These are phyloP conservation scores for Fragaria iinumae DNA, from an alignment of 306 rosid genomes.

Conservation along the genomic window DNA sequence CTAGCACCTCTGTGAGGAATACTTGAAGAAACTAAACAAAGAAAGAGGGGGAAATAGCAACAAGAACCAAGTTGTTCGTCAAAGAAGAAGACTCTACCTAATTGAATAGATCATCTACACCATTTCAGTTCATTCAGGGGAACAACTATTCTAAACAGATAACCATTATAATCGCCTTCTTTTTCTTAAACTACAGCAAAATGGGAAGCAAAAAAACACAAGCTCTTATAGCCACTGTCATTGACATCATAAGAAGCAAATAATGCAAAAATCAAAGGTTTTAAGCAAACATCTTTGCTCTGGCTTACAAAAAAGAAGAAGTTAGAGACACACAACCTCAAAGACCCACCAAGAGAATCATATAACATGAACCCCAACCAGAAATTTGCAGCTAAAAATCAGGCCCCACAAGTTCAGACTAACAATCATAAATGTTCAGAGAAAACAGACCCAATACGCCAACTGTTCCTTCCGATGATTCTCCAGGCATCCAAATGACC, in stretches of 20 bases:
- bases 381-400: background rate
- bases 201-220: background rate
- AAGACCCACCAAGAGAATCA: constrained; percentile 4
- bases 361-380: background rate
- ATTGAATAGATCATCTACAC: background rate
- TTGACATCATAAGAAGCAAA: background rate
- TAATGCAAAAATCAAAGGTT: background rate
- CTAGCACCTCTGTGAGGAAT: background rate
- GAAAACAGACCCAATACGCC: background rate
- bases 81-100: background rate
- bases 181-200: background rate
- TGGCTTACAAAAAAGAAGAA: background rate
- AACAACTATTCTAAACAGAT: background rate
- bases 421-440: background rate
- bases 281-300: background rate
- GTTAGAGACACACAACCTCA: background rate
- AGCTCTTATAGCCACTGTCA: background rate
- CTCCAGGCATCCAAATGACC: background rate
- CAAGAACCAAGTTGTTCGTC: background rate
- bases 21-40: background rate
- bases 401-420: background rate
- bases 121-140: background rate
- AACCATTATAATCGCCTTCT: background rate
- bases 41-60: background rate
- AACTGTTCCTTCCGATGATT: background rate